These are phyloP conservation scores for Mentha longifolia DNA, from an alignment of 257 asterid species.

Conservation along the genomic window DNA sequence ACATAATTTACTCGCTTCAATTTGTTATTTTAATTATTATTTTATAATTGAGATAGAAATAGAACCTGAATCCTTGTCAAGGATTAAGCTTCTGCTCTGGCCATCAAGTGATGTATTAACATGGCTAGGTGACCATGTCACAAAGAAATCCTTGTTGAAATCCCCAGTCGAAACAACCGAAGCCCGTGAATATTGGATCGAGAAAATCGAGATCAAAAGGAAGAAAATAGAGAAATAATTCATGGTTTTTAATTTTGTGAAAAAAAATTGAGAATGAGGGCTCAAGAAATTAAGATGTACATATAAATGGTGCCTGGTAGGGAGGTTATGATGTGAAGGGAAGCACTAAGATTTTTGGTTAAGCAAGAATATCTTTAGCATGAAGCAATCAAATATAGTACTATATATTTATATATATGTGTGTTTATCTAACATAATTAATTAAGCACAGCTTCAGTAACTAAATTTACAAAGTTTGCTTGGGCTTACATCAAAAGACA, in stretches of 20 bases:
- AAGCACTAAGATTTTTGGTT: constrained; percentile 46
- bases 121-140: constrained; percentile 79
- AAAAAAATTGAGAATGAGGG: constrained; percentile 8
- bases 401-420: background rate
- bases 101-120: constrained; percentile 82
- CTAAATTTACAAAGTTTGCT: constrained; percentile 38
- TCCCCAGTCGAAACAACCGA: constrained; percentile 80
- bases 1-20: no score
- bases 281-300: background rate
- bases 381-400: constrained; percentile 66
- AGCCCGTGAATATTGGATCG: constrained; percentile 44
- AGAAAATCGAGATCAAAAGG: constrained; percentile 21
- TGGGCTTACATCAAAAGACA: constrained; percentile 39
- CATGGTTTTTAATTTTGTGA: constrained; percentile 41
- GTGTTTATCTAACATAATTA: background rate
- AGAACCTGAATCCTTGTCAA: constrained; percentile 73
- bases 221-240: constrained; percentile 23
- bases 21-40: no score
- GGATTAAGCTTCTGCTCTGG: constrained; percentile 54
- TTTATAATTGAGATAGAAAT: no score
- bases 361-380: constrained; percentile 77
- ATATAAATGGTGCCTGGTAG: constrained; percentile 45
- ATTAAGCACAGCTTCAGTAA: constrained; percentile 9
- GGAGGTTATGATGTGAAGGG: constrained; percentile 40
- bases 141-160: constrained; percentile 78